Base-by-base conservation (phyloP, 2,329 filamentous ascomycete genomes). In the Pseudogymnoascus pannorum region DNA sequence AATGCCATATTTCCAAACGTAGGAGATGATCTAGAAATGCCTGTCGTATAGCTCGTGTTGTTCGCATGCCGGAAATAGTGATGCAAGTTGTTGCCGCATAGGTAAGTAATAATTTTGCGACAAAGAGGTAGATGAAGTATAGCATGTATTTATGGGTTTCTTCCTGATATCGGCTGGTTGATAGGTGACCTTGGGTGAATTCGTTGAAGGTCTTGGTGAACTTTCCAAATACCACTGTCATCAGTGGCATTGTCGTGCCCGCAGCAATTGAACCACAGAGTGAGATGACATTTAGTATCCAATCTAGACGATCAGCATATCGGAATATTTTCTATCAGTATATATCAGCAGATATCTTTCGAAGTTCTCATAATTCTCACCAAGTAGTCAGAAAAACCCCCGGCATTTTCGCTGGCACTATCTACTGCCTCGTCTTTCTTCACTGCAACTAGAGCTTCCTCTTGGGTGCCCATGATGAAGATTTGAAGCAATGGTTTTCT, bases 111-210 rank as follows among this genome's bases (percentile, higher is more conserved):
- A 83, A 79, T 29, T 79, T 79, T 2, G 70, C 81, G 42, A 82
- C 68, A 66, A 82, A 83, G 6, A 84, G 73, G 64, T 83, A 84
- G 11, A 84, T 71, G 64, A 84, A 83, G 66, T 77, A 82, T 1
- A 83, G 70, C 63, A 61, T 66, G 36, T 62, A 62, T 18, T 60
- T 57, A 38, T 64, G 61, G 29, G 64, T 57, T 9, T 57, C 57
- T 12, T 57, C 57, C 7, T 72, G 71, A 60, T 75, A 77, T 36
- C 72, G 64, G 2, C 66, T 71, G 5, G 73, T 70, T 5, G 69
- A 62, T n/a, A 72, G 65, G 2, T 60, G 57, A 7, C 61, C 62
- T n/a, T 20, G 33, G 3, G 65, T 60, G 24, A 68, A 68, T 22
- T 61, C 44, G 38, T 63, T 70, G 62, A 70, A 68, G n/a, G 64